Evolutionary conservation across 306 rosid species (phyloP).

Genomic region (Gynostemma pentaphyllum): DNA sequence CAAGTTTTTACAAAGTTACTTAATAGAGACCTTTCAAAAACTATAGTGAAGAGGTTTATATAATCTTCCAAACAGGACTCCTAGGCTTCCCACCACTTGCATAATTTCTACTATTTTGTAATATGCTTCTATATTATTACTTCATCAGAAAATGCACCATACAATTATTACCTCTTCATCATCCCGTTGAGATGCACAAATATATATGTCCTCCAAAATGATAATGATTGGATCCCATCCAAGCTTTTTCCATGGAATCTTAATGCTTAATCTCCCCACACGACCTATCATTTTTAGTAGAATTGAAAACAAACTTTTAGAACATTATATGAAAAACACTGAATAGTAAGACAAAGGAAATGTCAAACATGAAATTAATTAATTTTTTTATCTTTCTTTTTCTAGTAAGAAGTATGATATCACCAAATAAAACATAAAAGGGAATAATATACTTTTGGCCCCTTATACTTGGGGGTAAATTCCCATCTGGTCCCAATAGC

Average conservation of each 20-base stretch:
- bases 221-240: constrained; percentile 88
- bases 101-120: neutral
- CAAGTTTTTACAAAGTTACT: too few species aligned
- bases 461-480: too few species aligned
- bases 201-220: constrained; percentile 59
- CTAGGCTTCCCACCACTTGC: too few species aligned
- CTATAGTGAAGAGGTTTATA: too few species aligned
- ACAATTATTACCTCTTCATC: constrained; percentile 62
- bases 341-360: neutral
- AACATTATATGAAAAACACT: neutral
- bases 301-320: neutral
- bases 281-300: constrained; percentile 40
- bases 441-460: too few species aligned
- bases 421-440: too few species aligned
- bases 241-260: constrained; percentile 96
- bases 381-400: neutral
- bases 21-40: too few species aligned
- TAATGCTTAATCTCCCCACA: constrained; percentile 87
- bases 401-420: too few species aligned
- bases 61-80: too few species aligned
- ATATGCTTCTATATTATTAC: neutral
- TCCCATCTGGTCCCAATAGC: too few species aligned
- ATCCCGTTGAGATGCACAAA: constrained; percentile 76
- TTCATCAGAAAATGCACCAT: neutral
- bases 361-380: neutral